Evolutionary conservation across 495 filamentous ascomycete genomes (phyloP).

Genomic region (Gamarada debralockiae): DNA sequence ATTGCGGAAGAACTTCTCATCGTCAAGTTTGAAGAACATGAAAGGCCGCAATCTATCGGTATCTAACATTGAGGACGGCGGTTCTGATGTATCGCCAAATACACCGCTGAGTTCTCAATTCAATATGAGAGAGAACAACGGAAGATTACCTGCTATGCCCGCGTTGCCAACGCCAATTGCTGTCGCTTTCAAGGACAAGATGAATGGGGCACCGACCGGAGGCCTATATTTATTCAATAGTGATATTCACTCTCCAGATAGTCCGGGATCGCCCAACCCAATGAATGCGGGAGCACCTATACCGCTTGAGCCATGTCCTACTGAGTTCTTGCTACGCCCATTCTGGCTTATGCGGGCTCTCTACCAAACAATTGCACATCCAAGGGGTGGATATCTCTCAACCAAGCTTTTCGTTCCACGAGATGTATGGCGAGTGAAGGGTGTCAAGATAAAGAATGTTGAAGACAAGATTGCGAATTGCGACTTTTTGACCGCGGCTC

Average conservation of each 20-base stretch:
- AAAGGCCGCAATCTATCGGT: conserved; percentile 72
- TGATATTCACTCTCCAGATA: conserved; percentile 72
- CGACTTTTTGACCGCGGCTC: conserved; percentile 84
- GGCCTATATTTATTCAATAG: conserved; percentile 83
- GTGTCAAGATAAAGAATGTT: conserved; percentile 82
- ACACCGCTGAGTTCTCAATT: conserved; percentile 72
- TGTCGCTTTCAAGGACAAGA: conserved; percentile 47
- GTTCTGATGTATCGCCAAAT: conserved; percentile 61
- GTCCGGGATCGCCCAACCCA: conserved; percentile 62
- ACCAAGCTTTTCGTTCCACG: conserved; percentile 86
- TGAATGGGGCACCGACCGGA: conserved; percentile 51
- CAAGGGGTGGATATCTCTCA: conserved; percentile 87
- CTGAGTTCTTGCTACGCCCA: conserved; percentile 77
- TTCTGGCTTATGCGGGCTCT: conserved; percentile 96
- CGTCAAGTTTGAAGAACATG: conserved; percentile 67
- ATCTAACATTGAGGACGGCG: conserved; percentile 68
- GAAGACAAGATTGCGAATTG: conserved; percentile 96
- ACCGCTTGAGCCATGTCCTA: conserved; percentile 88
- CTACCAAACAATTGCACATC: conserved; percentile 88
- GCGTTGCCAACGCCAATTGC: conserved; percentile 67
- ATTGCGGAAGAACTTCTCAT: conserved; percentile 76
- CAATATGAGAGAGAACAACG: conserved; percentile 41
- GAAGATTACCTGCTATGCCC: conserved; percentile 46
- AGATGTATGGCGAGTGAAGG: conserved; percentile 91
- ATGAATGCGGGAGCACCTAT: conserved; percentile 52